A percentile compares a stretch with the other conserved stretches of the same genome.
Evolutionary conservation across 768 basidiomycete species (phyloP).

Genomic region (Phylloporus sp.): DNA sequence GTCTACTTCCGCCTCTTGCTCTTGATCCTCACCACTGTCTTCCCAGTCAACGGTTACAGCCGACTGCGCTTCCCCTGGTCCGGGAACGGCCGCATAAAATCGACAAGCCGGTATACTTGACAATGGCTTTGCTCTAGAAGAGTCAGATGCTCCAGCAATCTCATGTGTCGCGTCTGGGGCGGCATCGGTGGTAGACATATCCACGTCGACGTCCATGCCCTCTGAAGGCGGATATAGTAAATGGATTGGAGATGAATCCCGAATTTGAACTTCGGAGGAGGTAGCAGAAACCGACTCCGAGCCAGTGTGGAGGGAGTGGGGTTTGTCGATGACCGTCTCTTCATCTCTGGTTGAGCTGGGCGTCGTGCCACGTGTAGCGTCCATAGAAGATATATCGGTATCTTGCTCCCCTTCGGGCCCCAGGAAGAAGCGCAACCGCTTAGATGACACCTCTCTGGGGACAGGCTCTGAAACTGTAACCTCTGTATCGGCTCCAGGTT

Average conservation of each 20-base stretch:
- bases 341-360: conserved; percentile 15
- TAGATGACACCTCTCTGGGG: background rate
- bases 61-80: background rate
- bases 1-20: conserved; percentile 31
- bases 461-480: background rate
- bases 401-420: conserved; percentile 9
- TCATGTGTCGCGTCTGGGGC: background rate
- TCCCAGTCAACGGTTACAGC: conserved; percentile 19
- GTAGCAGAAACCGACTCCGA: conserved; percentile 6
- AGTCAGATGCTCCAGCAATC: background rate
- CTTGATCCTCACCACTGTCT: conserved; percentile 26
- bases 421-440: background rate
- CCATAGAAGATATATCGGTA: conserved; percentile 13
- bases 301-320: conserved; percentile 14
- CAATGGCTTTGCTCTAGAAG: conserved; percentile 3
- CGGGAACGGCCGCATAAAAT: conserved; percentile 21
- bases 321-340: conserved; percentile 13
- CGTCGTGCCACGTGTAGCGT: conserved; percentile 19
- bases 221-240: conserved; percentile 20
- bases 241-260: conserved; percentile 11
- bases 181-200: background rate
- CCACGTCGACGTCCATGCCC: conserved; percentile 26
- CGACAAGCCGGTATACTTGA: conserved; percentile 14
- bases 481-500: conserved; percentile 3
- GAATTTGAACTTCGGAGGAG: conserved; percentile 8